A percentile compares a stretch with the other conserved stretches of the same genome.
Conservation (phyloP, 495 filamentous ascomycete species). For the Amorphotheca resinae region DNA sequence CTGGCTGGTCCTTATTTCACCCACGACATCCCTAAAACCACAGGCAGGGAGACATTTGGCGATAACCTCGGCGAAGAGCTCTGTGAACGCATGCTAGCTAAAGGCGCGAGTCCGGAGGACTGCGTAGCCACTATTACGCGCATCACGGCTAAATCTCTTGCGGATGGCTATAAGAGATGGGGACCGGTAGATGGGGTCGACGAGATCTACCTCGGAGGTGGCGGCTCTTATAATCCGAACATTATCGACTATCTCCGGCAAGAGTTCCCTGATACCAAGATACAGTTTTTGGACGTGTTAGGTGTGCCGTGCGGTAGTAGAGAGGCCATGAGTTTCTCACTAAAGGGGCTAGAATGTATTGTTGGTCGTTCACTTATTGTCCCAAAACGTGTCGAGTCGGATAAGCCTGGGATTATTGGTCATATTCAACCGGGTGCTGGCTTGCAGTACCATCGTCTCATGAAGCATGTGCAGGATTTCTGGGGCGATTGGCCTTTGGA, state of each 20-base stretch:
- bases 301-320: conserved; percentile 17
- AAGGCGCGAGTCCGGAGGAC: conserved; percentile 13
- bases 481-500: conserved; percentile 13
- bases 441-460: conserved; percentile 9
- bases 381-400: conserved; percentile 6
- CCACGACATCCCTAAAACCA: too few species aligned
- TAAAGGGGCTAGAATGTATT: conserved; percentile 19
- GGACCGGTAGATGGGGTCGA: conserved; percentile 15
- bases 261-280: conserved; percentile 19
- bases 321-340: conserved; percentile 19
- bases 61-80: conserved; percentile 13
- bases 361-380: conserved; percentile 20
- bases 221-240: conserved; percentile 23
- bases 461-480: conserved; percentile 16
- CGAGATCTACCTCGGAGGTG: conserved; percentile 23
- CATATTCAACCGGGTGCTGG: conserved; percentile 12
- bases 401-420: conserved; percentile 9
- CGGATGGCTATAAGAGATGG: conserved; percentile 15
- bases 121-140: conserved; percentile 17
- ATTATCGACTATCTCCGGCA: conserved; percentile 22
- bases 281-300: conserved; percentile 15
- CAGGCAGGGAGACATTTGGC: too few species aligned
- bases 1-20: too few species aligned
- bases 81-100: conserved; percentile 6
- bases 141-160: conserved; percentile 16